Conservation (phyloP, 1,284 basidiomycete species). For the Albatrellus sp. region DNA sequence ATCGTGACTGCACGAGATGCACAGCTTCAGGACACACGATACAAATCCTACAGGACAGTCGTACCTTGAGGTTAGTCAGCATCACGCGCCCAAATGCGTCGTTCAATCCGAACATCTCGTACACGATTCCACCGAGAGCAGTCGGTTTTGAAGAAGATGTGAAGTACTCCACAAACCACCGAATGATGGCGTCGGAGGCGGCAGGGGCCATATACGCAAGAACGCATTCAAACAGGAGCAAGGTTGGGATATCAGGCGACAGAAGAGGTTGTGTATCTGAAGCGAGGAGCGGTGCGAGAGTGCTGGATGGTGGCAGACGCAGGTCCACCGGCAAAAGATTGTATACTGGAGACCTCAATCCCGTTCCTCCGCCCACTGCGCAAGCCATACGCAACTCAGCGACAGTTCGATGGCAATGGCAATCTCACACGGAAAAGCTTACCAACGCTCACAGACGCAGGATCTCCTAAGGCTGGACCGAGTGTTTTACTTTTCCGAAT, state of each 20-base stretch:
- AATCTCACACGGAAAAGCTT: slow-evolving; percentile 3
- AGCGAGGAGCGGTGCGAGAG: slow-evolving; percentile 26
- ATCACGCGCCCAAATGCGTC: slow-evolving; percentile 85
- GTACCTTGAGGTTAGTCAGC: slow-evolving; percentile 72
- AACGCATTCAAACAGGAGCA: slow-evolving; percentile 86
- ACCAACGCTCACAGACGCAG: slow-evolving; percentile 33
- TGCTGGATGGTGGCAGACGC: slow-evolving; percentile 34
- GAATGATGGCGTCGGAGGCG: slow-evolving; percentile 47
- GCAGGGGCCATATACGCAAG: slow-evolving; percentile 75
- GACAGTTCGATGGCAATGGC: background rate
- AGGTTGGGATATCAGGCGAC: slow-evolving; percentile 60
- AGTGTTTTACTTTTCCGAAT: slow-evolving; percentile 65
- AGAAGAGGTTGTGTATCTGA: slow-evolving; percentile 28
- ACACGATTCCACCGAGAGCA: slow-evolving; percentile 52
- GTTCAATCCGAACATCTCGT: slow-evolving; percentile 83
- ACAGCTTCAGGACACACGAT: background rate
- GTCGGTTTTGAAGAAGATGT: background rate
- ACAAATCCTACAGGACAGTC: background rate
- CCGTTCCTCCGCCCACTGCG: slow-evolving; percentile 57
- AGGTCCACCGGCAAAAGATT: slow-evolving; percentile 70
- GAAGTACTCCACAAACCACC: slow-evolving; percentile 64
- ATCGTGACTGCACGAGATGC: slow-evolving; percentile 41
- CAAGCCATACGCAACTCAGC: background rate
- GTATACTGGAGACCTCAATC: slow-evolving; percentile 55
- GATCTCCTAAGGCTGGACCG: slow-evolving; percentile 36